A percentile compares a stretch with the other conserved stretches of the same genome.
phyloP scores from a whole-genome alignment of 2,329 filamentous ascomycete species.

The Ampelomyces quisqualis region DNA sequence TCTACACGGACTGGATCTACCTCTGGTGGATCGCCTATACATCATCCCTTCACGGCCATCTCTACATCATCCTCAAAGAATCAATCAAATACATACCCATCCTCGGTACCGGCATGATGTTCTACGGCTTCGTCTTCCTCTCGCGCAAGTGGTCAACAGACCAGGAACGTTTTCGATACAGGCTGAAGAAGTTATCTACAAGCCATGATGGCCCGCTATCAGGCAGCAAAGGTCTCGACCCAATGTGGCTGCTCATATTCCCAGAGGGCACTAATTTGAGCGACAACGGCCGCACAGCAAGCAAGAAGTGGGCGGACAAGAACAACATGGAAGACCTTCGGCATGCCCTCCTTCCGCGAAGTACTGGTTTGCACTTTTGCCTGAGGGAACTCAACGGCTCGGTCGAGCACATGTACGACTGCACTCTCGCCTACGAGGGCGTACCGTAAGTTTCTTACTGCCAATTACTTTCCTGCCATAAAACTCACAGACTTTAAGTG shows the following conservation, averaged over 20 bases:
- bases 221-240: slow-evolving; percentile 58
- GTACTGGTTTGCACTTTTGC: slow-evolving; percentile 78
- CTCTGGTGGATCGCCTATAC: slow-evolving; percentile 91
- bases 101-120: slow-evolving; percentile 78
- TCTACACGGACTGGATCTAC: slow-evolving; percentile 89
- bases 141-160: slow-evolving; percentile 86
- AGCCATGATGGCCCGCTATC: slow-evolving; percentile 44
- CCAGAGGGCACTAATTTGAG: slow-evolving; percentile 85
- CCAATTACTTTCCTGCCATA: too few relatives aligned
- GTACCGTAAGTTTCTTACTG: slow-evolving; percentile 69
- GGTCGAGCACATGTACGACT: slow-evolving; percentile 85
- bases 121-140: slow-evolving; percentile 89
- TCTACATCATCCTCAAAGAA: slow-evolving; percentile 90
- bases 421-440: slow-evolving; percentile 93
- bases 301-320: slow-evolving; percentile 75
- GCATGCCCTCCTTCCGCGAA: slow-evolving; percentile 74
- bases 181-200: slow-evolving; percentile 69
- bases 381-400: slow-evolving; percentile 71
- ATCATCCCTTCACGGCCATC: slow-evolving; percentile 74
- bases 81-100: slow-evolving; percentile 81
- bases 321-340: slow-evolving; percentile 66
- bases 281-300: slow-evolving; percentile 68
- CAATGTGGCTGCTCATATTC: slow-evolving; percentile 89
- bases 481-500: too few relatives aligned
- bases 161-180: slow-evolving; percentile 70